A percentile compares a stretch with the other conserved stretches of the same genome.
These are phyloP conservation scores for Calonectria pseudoreteaudii DNA, from an alignment of 2,329 filamentous ascomycete species.

Conservation along the genomic window DNA sequence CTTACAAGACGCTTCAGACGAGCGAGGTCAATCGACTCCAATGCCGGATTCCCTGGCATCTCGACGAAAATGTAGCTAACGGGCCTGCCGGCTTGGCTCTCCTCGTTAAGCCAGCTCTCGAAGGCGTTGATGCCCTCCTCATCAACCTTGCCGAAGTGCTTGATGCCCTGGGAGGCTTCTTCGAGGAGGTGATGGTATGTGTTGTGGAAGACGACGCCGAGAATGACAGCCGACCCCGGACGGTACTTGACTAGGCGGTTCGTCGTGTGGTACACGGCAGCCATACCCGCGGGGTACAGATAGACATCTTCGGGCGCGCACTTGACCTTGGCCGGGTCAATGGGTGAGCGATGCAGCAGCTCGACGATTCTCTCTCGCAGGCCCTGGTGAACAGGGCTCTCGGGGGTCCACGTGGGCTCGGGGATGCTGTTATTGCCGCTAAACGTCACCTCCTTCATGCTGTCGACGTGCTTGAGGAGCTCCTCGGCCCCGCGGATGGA, in stretches of 20 bases:
- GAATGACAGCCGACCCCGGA: slow-evolving; percentile 52
- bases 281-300: slow-evolving; percentile 68
- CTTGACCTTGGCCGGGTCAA: slow-evolving; percentile 42
- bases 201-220: slow-evolving; percentile 65
- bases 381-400: slow-evolving; percentile 50
- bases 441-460: slow-evolving; percentile 49
- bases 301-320: slow-evolving; percentile 57
- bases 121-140: slow-evolving; percentile 56
- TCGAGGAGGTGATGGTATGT: slow-evolving; percentile 61
- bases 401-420: slow-evolving; percentile 53
- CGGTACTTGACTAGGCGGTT: slow-evolving; percentile 50
- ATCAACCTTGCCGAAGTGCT: slow-evolving; percentile 61
- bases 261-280: slow-evolving; percentile 59
- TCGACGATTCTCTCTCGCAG: slow-evolving; percentile 55
- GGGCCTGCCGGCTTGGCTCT: slow-evolving; percentile 51
- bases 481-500: slow-evolving; percentile 58
- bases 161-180: slow-evolving; percentile 56
- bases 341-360: slow-evolving; percentile 55
- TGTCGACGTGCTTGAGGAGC: slow-evolving; percentile 53
- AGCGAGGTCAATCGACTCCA: slow-evolving; percentile 48
- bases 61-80: slow-evolving; percentile 63
- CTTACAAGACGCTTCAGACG: slow-evolving; percentile 55
- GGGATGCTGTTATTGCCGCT: slow-evolving; percentile 39
- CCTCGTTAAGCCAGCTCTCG: slow-evolving; percentile 57
- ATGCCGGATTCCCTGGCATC: slow-evolving; percentile 51